Evolutionary conservation across 2,329 filamentous ascomycete species (phyloP).

Genomic region (Cytospora schulzeri): DNA sequence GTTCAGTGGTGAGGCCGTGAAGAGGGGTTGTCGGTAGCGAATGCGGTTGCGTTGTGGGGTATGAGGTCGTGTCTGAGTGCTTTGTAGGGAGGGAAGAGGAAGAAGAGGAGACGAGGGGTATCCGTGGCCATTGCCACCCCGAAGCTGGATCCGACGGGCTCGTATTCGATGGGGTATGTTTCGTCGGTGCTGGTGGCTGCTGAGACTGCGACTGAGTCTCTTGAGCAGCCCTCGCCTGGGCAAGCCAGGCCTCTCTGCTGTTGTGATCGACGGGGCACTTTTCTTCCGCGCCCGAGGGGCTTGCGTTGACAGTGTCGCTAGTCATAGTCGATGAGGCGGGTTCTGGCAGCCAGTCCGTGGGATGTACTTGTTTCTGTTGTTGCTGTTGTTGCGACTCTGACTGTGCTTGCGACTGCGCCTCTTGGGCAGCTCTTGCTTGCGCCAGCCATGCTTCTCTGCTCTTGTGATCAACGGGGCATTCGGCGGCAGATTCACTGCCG

Average conservation of each 20-base stretch:
- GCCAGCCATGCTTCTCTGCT: conserved; percentile 84
- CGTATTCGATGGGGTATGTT: conserved; percentile 35
- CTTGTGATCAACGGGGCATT: conserved; percentile 89
- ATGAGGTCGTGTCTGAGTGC: conserved; percentile 5
- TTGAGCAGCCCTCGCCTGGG: conserved; percentile 61
- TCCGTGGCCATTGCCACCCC: conserved; percentile 42
- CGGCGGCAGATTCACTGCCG: conserved; percentile 35
- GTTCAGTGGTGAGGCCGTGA: conserved; percentile 61
- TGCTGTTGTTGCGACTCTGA: conserved; percentile 17
- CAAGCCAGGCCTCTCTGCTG: conserved; percentile 84
- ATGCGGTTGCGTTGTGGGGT: conserved; percentile 24
- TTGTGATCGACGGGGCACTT: conserved; percentile 89
- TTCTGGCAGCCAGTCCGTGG: conserved; percentile 30
- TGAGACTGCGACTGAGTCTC: conserved; percentile 31
- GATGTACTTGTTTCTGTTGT: conserved; percentile 31
- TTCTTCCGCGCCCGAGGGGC: conserved; percentile 27
- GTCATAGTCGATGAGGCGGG: neutral
- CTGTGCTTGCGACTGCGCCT: conserved; percentile 31
- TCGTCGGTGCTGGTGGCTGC: neutral
- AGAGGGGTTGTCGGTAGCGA: conserved; percentile 18
- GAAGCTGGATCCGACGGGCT: conserved; percentile 37
- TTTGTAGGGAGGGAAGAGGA: conserved; percentile 29
- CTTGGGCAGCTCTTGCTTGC: conserved; percentile 59
- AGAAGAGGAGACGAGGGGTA: conserved; percentile 44
- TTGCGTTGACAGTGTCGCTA: neutral